These are phyloP conservation scores for Panaeolus papilionaceus DNA, from an alignment of 768 basidiomycete species.

Conservation along the genomic window DNA sequence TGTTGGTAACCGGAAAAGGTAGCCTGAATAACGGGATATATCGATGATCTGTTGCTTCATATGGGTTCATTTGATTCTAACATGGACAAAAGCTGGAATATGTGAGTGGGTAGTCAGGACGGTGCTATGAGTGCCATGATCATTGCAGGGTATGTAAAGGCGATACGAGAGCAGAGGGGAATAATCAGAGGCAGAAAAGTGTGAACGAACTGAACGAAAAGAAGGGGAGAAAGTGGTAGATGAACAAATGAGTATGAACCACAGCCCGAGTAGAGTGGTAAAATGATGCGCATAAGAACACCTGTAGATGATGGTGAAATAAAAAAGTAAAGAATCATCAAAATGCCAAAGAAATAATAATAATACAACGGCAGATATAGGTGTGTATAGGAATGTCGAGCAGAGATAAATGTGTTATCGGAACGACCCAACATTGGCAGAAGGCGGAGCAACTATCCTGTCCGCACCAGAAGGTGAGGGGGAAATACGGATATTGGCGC, in stretches of 20 bases:
- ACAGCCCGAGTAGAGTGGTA: background rate
- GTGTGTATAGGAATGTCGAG: background rate
- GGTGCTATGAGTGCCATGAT: background rate
- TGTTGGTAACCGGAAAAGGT: background rate
- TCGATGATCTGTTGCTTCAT: too few relatives aligned
- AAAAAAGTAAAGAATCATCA: background rate
- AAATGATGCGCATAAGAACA: background rate
- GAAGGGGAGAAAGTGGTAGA: background rate
- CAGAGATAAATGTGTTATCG: background rate
- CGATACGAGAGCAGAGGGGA: background rate
- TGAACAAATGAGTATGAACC: background rate
- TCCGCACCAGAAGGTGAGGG: constrained; percentile 2
- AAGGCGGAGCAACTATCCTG: background rate
- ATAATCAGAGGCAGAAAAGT: background rate
- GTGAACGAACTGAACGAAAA: background rate
- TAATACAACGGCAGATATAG: background rate
- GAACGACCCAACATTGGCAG: constrained; percentile 2
- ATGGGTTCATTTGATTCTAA: background rate
- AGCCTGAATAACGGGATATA: too few relatives aligned
- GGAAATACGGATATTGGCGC: background rate
- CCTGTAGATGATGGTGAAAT: background rate
- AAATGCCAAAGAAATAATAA: background rate
- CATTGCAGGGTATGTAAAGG: constrained; percentile 1
- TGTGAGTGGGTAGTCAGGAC: background rate
- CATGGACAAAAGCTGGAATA: background rate